Evolutionary conservation across 2,329 filamentous ascomycete species (phyloP), one percentile per base, ranked within the genome.

Genomic region (Venturia carpophila): DNA sequence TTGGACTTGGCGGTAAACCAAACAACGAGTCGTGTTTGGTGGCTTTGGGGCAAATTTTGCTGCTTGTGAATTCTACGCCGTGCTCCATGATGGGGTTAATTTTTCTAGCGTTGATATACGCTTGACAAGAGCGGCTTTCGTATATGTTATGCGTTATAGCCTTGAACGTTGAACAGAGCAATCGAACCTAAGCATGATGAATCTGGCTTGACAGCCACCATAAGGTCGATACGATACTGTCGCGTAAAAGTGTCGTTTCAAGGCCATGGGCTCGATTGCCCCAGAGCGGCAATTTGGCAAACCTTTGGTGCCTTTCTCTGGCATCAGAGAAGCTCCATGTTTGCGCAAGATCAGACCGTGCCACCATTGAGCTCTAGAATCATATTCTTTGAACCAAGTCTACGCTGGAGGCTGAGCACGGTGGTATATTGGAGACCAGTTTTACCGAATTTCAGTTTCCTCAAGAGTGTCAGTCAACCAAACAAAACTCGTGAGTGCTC

Each of bases 401-500:
- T 34, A 34, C 13, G 11, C 30, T 15, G 30, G n/a, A 58, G 15
- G 52, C 15, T n/a, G 15, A 37, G 52, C 52, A 37, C 30, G 37
- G 30, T 27, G 17, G 30, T 58, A 27, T 15, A 5, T 37, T 17
- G 24, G 19, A 19, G 52, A 58, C 19, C 52, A 58, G 27, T 15
- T 5, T n/a, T 7, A n/a, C 27, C 52, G 9, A 21, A 13, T n/a
- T 27, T 11, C 17, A 21, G 15, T 15, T 37, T n/a, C 52, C 37
- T 30, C 52, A 58, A 58, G 27, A 30, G 52, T 58, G 30, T 58
- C 27, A 58, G 30, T 13, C 27, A 6, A 58, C 52, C 52, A 58
- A 58, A 58, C 52, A 58, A 58, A 55, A 34, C 52, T n/a, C 19
- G 52, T 1, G 19, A 13, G 3, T 58, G 19, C 19, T 5, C 30